phyloP scores from a whole-genome alignment of 1,284 basidiomycete genomes.

The Fistulinella staudtii region DNA sequence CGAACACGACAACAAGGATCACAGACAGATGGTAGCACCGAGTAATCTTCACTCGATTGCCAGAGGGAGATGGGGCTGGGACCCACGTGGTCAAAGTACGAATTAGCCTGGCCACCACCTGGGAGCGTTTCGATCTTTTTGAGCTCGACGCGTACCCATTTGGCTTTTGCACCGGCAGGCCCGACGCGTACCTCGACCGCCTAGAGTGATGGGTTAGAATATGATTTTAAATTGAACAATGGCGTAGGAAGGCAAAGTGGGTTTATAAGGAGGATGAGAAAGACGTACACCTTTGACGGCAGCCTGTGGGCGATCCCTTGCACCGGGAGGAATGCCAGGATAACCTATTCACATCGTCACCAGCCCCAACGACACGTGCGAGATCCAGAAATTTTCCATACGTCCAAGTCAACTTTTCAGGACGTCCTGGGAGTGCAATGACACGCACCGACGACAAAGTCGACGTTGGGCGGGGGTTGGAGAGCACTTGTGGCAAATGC shows the following conservation, averaged over 20 bases:
- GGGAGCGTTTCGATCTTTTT: constrained; percentile 82
- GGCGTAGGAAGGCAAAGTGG: background rate
- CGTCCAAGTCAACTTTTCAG: constrained; percentile 9
- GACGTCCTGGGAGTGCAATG: background rate
- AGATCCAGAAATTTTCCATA: background rate
- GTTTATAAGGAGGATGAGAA: background rate
- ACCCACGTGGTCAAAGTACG: constrained; percentile 70
- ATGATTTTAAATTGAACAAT: background rate
- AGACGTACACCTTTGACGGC: constrained; percentile 73
- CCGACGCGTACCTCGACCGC: constrained; percentile 79
- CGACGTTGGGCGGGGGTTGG: constrained; percentile 77
- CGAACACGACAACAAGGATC: background rate
- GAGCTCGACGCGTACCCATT: constrained; percentile 85
- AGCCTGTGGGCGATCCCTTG: constrained; percentile 67
- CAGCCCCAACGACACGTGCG: background rate
- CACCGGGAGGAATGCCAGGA: constrained; percentile 73
- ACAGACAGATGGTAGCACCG: constrained; percentile 61
- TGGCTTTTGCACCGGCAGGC: constrained; percentile 75
- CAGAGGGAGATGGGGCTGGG: constrained; percentile 69
- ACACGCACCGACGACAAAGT: constrained; percentile 70
- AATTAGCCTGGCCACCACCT: constrained; percentile 61
- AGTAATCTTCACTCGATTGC: constrained; percentile 71
- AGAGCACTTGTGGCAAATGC: constrained; percentile 48
- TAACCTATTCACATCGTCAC: constrained; percentile 48
- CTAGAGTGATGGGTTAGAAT: constrained; percentile 35